Evolutionary conservation across 163 green algal genomes (phyloP).

Genomic region (Scenedesmus sp.): DNA sequence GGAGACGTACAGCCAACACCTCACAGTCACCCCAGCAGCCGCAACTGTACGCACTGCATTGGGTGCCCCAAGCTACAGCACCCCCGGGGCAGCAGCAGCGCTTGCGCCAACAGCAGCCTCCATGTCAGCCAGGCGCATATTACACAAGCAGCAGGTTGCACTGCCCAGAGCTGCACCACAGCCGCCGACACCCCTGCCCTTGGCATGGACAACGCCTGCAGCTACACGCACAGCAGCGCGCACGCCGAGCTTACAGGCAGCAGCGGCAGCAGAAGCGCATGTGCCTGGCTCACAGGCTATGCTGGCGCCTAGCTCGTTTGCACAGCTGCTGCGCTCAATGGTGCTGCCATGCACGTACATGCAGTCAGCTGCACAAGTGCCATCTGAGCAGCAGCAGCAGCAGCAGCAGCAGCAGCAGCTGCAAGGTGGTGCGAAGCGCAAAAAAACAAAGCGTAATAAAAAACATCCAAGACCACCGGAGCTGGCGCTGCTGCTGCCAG

Average conservation of each 20-base stretch:
- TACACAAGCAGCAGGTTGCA: not conserved
- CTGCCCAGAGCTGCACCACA: not conserved
- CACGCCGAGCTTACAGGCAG: not conserved
- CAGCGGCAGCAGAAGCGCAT: not conserved
- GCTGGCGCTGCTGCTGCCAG: slow-evolving; percentile 8
- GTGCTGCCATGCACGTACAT: not conserved
- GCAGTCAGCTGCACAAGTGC: not conserved
- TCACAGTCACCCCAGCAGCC: not conserved
- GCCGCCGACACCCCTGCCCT: not conserved
- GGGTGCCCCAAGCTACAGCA: not conserved
- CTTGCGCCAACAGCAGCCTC: not conserved
- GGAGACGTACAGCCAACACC: not conserved
- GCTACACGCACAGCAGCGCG: not conserved
- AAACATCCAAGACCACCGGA: too few species aligned
- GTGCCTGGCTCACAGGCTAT: not conserved
- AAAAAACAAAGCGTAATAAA: not conserved
- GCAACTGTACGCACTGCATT: not conserved
- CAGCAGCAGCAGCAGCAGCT: not conserved
- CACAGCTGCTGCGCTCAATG: not conserved
- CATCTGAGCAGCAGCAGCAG: not conserved
- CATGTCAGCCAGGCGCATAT: not conserved
- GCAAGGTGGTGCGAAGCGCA: too few species aligned
- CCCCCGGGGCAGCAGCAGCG: not conserved
- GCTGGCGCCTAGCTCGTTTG: not conserved
- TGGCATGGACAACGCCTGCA: not conserved